These are phyloP conservation scores for Boechera divaricarpa DNA, from an alignment of 345 rosid species.

Conservation along the genomic window DNA sequence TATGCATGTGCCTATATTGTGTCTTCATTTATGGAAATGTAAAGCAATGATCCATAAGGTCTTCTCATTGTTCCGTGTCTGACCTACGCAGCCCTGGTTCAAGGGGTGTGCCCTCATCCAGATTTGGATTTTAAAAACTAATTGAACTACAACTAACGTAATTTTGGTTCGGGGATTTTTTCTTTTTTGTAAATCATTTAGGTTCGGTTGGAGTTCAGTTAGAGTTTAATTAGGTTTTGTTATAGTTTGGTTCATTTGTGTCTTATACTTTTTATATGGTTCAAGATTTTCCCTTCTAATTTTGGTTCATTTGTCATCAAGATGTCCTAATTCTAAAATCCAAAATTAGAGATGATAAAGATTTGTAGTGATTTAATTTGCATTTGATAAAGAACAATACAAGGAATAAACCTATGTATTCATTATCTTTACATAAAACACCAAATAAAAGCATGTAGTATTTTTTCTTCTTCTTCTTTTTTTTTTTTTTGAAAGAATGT, in stretches of 20 bases:
- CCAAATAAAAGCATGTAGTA: background rate
- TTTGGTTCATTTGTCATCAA: background rate
- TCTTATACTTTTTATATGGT: background rate
- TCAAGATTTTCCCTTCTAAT: background rate
- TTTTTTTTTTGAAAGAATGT: no score
- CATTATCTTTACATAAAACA: background rate
- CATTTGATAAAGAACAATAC: background rate
- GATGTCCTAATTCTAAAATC: background rate
- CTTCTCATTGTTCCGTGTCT: background rate
- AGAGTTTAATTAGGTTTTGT: background rate
- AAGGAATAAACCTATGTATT: background rate
- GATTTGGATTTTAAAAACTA: background rate
- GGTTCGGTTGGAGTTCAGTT: background rate
- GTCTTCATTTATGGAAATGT: conserved; percentile 11
- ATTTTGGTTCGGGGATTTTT: background rate
- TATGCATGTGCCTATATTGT: conserved; percentile 4
- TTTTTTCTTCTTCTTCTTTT: no score
- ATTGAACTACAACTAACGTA: background rate
- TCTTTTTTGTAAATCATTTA: background rate
- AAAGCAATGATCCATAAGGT: background rate
- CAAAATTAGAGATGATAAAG: background rate
- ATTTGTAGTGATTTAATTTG: background rate
- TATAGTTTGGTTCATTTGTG: background rate
- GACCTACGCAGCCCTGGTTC: background rate
- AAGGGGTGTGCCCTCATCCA: background rate